phyloP scores from a whole-genome alignment of 768 basidiomycete genomes.

The Lentinus tigrinus region DNA sequence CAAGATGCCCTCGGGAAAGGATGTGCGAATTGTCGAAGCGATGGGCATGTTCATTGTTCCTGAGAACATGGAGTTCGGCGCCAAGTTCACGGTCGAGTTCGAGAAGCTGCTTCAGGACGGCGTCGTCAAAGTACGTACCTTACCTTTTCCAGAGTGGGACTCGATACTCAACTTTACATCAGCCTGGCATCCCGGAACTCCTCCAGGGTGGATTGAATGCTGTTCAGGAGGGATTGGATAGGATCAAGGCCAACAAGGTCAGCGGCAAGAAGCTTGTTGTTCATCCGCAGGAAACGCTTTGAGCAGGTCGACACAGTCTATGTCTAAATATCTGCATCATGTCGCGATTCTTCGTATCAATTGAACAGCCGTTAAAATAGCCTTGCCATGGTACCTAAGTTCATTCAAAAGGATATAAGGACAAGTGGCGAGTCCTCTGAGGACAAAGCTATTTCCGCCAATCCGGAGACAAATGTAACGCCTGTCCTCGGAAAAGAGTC shows the following conservation, averaged over 20 bases:
- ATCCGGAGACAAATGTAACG: too few species aligned
- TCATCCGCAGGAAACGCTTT: slow-evolving; percentile 22
- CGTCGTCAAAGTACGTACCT: slow-evolving; percentile 15
- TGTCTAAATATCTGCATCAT: too few species aligned
- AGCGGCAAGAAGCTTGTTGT: slow-evolving; percentile 30
- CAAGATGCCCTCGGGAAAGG: slow-evolving; percentile 7
- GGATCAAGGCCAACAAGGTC: slow-evolving; percentile 20
- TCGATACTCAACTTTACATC: not conserved
- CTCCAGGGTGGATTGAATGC: slow-evolving; percentile 27
- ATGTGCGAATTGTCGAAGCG: not conserved
- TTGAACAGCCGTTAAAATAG: too few species aligned
- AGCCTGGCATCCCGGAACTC: slow-evolving; percentile 13
- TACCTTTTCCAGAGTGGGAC: not conserved
- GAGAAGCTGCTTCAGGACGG: slow-evolving; percentile 8
- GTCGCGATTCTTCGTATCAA: too few species aligned
- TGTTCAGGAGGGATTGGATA: slow-evolving; percentile 23
- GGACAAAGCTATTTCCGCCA: too few species aligned
- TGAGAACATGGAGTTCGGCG: slow-evolving; percentile 2
- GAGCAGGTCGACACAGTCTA: too few species aligned
- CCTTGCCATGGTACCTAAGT: too few species aligned
- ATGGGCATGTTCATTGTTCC: slow-evolving; percentile 6
- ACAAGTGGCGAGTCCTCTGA: too few species aligned
- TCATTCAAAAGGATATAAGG: too few species aligned
- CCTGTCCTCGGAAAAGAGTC: too few species aligned
- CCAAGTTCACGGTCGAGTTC: not conserved